Evolutionary conservation across 257 asterid species (phyloP).

Genomic region (Solanum chiquidenum): DNA sequence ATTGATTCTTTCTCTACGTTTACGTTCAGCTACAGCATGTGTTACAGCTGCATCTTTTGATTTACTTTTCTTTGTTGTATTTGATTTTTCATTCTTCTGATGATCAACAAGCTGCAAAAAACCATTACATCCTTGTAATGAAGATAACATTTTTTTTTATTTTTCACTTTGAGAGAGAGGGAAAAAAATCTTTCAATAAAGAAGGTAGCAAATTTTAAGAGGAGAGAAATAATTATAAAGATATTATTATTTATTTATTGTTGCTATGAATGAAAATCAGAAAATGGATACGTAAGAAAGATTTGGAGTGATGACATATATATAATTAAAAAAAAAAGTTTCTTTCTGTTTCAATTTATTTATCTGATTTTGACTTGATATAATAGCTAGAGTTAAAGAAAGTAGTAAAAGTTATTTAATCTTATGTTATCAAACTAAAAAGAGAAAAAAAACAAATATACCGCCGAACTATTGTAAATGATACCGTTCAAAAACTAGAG

Average conservation of each 20-base stretch:
- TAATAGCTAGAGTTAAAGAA: too few species aligned
- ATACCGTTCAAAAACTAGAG: too few species aligned
- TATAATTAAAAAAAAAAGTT: not conserved
- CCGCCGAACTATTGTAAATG: too few species aligned
- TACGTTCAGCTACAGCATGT: constrained; percentile 27
- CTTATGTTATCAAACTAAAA: too few species aligned
- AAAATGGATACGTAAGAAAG: not conserved
- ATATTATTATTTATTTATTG: not conserved
- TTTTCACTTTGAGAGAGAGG: not conserved
- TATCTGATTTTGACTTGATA: not conserved
- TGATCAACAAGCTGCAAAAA: not conserved
- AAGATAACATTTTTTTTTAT: not conserved
- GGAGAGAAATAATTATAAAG: not conserved
- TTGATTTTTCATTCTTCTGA: not conserved
- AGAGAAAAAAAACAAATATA: too few species aligned
- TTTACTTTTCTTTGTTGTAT: not conserved
- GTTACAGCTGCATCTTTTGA: constrained; percentile 19
- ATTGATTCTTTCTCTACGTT: constrained; percentile 26
- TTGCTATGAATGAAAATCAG: not conserved
- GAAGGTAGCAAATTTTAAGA: not conserved
- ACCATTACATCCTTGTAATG: not conserved
- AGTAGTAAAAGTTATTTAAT: not conserved
- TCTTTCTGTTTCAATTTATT: too few species aligned
- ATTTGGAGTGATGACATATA: not conserved
- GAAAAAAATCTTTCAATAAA: not conserved